These are phyloP conservation scores for Citrus sp. DNA, from an alignment of 345 rosid species.

Conservation along the genomic window DNA sequence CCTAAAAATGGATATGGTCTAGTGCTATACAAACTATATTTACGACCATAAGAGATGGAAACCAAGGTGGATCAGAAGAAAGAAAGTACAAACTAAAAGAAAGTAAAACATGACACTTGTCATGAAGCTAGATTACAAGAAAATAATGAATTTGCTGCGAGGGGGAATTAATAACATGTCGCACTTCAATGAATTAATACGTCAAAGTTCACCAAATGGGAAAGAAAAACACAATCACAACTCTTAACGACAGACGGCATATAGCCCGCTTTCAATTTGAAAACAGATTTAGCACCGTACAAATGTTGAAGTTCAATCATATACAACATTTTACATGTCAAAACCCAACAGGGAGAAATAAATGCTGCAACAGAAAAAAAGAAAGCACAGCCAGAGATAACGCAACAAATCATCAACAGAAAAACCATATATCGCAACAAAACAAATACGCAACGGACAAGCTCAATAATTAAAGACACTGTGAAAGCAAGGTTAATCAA, in stretches of 20 bases:
- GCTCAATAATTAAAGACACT: not conserved
- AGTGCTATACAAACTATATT: too few species aligned
- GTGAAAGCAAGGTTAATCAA: not conserved
- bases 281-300: not conserved
- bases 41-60: not conserved
- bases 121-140: not conserved
- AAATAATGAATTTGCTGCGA: not conserved
- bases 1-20: not conserved
- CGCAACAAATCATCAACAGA: not conserved
- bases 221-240: not conserved
- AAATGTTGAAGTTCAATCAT: not conserved
- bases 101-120: not conserved
- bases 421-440: not conserved
- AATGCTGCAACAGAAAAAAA: constrained; percentile 1
- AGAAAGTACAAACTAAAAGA: not conserved
- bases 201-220: not conserved
- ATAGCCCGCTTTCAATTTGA: constrained; percentile 1
- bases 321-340: not conserved
- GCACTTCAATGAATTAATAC: not conserved
- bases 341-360: not conserved
- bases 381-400: not conserved
- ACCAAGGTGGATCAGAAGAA: not conserved
- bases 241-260: not conserved
- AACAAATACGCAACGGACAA: not conserved
- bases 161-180: not conserved